Conservation (phyloP, 1,284 basidiomycete species). For the Rhodotorula sp. region DNA sequence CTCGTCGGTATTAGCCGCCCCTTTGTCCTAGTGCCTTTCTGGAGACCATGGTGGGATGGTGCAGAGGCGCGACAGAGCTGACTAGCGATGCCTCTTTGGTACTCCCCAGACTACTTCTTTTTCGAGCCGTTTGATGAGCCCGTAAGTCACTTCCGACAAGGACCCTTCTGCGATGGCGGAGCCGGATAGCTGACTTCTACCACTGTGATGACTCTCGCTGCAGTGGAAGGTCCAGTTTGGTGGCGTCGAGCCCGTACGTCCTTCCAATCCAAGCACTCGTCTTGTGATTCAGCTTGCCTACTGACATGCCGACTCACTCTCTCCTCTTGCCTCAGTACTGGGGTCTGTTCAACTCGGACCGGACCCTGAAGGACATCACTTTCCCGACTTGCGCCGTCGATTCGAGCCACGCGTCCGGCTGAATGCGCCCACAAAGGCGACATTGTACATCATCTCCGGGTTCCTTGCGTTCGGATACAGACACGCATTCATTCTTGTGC, state of each 20-base stretch:
- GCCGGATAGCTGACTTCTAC: background rate
- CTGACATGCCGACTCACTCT: no score
- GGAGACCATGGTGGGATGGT: no score
- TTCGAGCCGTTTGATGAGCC: constrained; percentile 55
- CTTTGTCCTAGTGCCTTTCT: constrained; percentile 10
- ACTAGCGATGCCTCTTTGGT: no score
- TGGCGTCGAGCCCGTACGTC: constrained; percentile 68
- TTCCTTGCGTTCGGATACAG: background rate
- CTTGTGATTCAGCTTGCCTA: constrained; percentile 9
- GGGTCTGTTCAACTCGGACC: constrained; percentile 56
- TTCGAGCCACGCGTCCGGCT: constrained; percentile 7
- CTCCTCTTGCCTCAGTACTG: constrained; percentile 17
- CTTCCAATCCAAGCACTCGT: constrained; percentile 14
- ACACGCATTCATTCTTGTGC: background rate
- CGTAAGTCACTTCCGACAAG: background rate
- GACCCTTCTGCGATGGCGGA: background rate
- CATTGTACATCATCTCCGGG: no score
- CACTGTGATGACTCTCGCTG: background rate
- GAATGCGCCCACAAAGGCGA: background rate
- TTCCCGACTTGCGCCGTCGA: constrained; percentile 33
- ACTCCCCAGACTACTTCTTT: constrained; percentile 41
- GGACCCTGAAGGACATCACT: constrained; percentile 40
- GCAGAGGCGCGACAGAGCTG: background rate
- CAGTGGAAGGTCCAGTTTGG: constrained; percentile 62
- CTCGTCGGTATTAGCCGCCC: constrained; percentile 14